These are phyloP conservation scores for Zarea fungicola DNA, from an alignment of 2,329 filamentous ascomycete species.

Conservation along the genomic window DNA sequence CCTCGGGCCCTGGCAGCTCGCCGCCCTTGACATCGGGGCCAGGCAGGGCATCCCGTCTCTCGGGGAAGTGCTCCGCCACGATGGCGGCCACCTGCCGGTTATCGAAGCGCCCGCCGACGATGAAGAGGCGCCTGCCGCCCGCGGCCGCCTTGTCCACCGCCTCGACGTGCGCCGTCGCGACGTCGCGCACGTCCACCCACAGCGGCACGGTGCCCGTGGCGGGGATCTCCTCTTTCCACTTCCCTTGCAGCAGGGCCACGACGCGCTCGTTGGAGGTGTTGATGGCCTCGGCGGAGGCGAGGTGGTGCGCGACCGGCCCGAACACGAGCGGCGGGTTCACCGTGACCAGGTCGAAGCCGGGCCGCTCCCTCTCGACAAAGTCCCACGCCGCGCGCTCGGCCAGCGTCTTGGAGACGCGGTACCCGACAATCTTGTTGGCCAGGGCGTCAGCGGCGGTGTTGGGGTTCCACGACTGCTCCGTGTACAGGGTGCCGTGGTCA, in stretches of 20 bases:
- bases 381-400: conserved; percentile 52
- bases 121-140: conserved; percentile 47
- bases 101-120: conserved; percentile 41
- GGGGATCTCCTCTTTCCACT: conserved; percentile 42
- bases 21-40: conserved; percentile 38
- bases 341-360: conserved; percentile 46
- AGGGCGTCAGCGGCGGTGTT: conserved; percentile 40
- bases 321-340: conserved; percentile 52
- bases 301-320: conserved; percentile 46
- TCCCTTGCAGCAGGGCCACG: conserved; percentile 44
- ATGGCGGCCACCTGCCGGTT: conserved; percentile 41
- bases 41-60: conserved; percentile 43
- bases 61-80: conserved; percentile 44
- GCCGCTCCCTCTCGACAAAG: conserved; percentile 39
- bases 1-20: conserved; percentile 32
- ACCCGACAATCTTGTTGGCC: conserved; percentile 36
- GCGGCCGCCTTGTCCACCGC: conserved; percentile 45
- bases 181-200: conserved; percentile 54
- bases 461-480: conserved; percentile 50
- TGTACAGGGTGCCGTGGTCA: conserved; percentile 37
- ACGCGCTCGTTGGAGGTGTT: conserved; percentile 52
- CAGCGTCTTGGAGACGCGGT: conserved; percentile 50
- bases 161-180: conserved; percentile 47
- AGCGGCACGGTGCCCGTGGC: conserved; percentile 35
- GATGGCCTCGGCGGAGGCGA: conserved; percentile 39